Base-by-base conservation (phyloP, 2,329 filamentous ascomycete genomes). In the Dothistroma pini region DNA sequence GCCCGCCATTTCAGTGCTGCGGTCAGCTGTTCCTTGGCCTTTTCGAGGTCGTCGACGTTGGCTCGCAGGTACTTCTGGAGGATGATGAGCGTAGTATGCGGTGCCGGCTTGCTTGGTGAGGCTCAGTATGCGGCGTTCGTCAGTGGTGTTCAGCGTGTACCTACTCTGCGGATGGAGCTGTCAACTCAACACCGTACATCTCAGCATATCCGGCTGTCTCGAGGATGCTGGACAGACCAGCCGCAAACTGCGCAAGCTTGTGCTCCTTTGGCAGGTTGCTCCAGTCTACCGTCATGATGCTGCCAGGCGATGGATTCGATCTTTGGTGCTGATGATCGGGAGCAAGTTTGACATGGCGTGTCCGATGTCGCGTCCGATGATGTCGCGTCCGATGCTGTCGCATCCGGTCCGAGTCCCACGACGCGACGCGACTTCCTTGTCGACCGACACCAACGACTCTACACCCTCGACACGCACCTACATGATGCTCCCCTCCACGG, bases 61-160 rank as follows among this genome's bases (percentile, higher is more conserved):
- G 93, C 93, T 68, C 93, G 90, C 59, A 97, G 84, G 78, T 93
- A 97, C 80, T 97, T 97, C 74, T 96, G 91, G 54, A 97, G 81
- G 56, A 97, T 85, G 69, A 96, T 87, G 73, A 89, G 88, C 53
- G 89, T 92, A 58, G 90, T 90, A 56, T 93, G 82, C 69, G 91
- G 82, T 44, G 71, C 67, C 16, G 69, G 67, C 61, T 70, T 49
- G 25, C 65, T 69, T 56, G n/a, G 19, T 21, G 19, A 19, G 14
- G 22, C 54, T 65, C 59, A 64, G 61, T 60, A 49, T 56, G 38
- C 19, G 34, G 41, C 7, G 10, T 29, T 4, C 14, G 60, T 34
- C 14, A 34, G 25, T 21, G 11, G 12, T 38, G 31, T 19, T 59
- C 12, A 31, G n/a, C n/a, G 3, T n/a, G 14, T 4, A 51, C 44